Evolutionary conservation across 1,139 yeast species (phyloP).

Genomic region (Pichia sp.): DNA sequence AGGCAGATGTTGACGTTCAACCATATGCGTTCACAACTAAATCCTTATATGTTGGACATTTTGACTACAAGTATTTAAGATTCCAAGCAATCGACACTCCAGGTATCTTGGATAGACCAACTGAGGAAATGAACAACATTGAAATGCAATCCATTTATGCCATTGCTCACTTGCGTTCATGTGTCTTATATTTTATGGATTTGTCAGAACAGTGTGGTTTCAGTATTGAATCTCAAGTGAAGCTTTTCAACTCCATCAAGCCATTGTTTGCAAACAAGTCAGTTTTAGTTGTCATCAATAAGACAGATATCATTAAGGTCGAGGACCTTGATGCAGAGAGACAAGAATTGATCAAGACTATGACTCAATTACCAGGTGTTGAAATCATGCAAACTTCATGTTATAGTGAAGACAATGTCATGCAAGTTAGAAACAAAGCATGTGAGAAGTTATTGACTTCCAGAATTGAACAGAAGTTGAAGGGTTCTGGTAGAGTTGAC

Average conservation of each 20-base stretch:
- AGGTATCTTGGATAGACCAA: slow-evolving; percentile 96
- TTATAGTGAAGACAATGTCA: slow-evolving; percentile 88
- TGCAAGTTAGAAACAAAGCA: slow-evolving; percentile 94
- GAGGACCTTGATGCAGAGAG: slow-evolving; percentile 78
- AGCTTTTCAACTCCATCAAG: slow-evolving; percentile 91
- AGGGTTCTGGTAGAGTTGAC: slow-evolving; percentile 84
- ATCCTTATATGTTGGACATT: slow-evolving; percentile 92
- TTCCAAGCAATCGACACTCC: slow-evolving; percentile 99
- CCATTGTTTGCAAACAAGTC: slow-evolving; percentile 96
- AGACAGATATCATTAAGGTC: slow-evolving; percentile 79
- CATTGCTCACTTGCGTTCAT: slow-evolving; percentile 94
- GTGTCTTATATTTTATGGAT: slow-evolving; percentile 97
- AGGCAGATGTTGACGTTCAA: slow-evolving; percentile 98
- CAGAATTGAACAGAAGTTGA: slow-evolving; percentile 93
- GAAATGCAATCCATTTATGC: slow-evolving; percentile 99
- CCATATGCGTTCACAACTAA: slow-evolving; percentile 98
- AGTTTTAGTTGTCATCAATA: slow-evolving; percentile 91
- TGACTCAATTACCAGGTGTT: slow-evolving; percentile 65
- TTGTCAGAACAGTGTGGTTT: slow-evolving; percentile 98
- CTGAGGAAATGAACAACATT: slow-evolving; percentile 98
- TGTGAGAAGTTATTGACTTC: slow-evolving; percentile 94
- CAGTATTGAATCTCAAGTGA: slow-evolving; percentile 94
- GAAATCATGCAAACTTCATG: slow-evolving; percentile 93
- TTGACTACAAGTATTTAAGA: slow-evolving; percentile 93
- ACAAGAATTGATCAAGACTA: slow-evolving; percentile 61